Conservation (phyloP, 192 early-diverging fungal genomes). For the Linnemannia elongata region DNA sequence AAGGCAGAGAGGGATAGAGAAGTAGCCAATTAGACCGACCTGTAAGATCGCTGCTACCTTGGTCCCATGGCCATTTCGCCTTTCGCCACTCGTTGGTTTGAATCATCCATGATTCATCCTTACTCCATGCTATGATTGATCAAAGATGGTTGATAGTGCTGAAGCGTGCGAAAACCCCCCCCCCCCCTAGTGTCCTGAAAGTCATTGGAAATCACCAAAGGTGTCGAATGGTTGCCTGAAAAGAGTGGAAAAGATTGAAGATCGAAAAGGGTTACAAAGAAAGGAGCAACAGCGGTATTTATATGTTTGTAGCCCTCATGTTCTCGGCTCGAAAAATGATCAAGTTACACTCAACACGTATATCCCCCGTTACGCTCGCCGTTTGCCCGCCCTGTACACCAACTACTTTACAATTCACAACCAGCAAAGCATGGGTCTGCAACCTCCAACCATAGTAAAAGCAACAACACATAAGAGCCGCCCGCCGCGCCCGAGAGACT, state of each 20-base stretch:
- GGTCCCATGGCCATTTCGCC: not conserved
- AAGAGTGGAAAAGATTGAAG: not conserved
- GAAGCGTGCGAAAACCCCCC: not conserved
- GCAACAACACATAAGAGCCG: too few relatives aligned
- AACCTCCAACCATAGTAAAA: not conserved
- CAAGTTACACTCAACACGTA: too few relatives aligned
- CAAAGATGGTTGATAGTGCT: not conserved
- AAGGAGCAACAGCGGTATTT: not conserved
- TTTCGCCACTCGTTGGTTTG: not conserved
- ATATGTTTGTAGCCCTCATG: not conserved
- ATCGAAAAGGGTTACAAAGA: not conserved
- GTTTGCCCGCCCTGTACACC: not conserved
- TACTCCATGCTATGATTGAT: not conserved
- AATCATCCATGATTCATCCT: conserved; percentile 3
- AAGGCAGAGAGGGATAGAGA: not conserved
- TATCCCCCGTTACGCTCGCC: not conserved
- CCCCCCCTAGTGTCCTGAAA: not conserved
- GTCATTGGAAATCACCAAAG: not conserved
- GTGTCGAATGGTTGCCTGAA: not conserved
- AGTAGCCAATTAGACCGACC: not conserved
- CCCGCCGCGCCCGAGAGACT: not conserved
- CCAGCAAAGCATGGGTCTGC: not conserved
- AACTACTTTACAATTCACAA: not conserved
- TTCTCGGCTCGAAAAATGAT: not conserved
- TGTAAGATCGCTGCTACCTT: not conserved